Evolutionary conservation across 1,284 basidiomycete genomes (phyloP).

Genomic region (Ustilago sp.): DNA sequence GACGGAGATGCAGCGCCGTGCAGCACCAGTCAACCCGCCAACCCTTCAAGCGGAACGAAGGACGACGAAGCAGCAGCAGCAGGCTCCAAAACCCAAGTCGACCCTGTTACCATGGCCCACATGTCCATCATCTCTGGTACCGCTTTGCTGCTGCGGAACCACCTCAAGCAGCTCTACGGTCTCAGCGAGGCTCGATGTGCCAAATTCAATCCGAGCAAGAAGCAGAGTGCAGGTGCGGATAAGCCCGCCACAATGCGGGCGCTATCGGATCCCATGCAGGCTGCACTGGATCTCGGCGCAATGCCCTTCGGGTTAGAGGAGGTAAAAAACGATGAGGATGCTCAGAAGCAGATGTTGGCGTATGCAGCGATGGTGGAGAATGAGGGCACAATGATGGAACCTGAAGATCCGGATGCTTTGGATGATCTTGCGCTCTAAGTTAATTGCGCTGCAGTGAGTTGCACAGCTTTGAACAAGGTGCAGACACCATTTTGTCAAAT

Average conservation of each 20-base stretch:
- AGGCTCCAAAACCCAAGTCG: constrained; percentile 18
- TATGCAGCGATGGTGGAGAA: constrained; percentile 50
- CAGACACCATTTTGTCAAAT: too few relatives aligned
- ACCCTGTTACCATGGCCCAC: constrained; percentile 36
- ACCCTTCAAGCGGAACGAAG: background rate
- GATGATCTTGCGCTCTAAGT: constrained; percentile 41
- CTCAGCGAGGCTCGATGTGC: constrained; percentile 57
- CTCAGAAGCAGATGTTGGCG: constrained; percentile 50
- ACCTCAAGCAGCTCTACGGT: constrained; percentile 61
- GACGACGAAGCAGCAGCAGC: constrained; percentile 15
- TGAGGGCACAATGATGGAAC: constrained; percentile 57
- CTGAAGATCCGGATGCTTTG: constrained; percentile 46
- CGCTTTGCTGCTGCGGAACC: constrained; percentile 55
- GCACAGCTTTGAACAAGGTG: too few relatives aligned
- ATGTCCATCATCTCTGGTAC: constrained; percentile 55
- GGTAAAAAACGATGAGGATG: constrained; percentile 41
- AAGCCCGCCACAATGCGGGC: constrained; percentile 48
- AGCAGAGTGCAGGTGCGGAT: constrained; percentile 55
- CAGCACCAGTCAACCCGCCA: constrained; percentile 9
- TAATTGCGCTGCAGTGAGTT: background rate
- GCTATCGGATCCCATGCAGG: constrained; percentile 45
- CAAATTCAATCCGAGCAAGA: constrained; percentile 58
- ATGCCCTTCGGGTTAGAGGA: constrained; percentile 40
- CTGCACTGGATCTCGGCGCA: constrained; percentile 39
- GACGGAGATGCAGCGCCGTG: background rate